Conservation (phyloP, 2,329 filamentous ascomycete species). For the Penicillium sp. region DNA sequence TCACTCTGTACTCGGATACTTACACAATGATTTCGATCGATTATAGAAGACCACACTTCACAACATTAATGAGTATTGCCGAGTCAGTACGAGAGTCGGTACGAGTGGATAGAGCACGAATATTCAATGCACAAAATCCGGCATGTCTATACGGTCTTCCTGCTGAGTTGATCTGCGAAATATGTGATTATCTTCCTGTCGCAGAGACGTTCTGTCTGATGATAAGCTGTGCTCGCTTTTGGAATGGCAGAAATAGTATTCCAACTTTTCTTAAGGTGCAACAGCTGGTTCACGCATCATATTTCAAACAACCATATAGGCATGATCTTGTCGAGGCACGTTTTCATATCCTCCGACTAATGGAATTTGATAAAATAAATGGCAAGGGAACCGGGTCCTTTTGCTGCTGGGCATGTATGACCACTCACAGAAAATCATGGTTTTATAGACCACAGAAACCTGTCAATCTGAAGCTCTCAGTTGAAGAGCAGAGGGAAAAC, state of each 20-base stretch:
- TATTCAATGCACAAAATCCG: neutral
- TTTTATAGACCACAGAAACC: neutral
- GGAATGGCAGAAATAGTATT: constrained; percentile 5
- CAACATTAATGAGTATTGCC: constrained; percentile 4
- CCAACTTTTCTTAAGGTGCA: constrained; percentile 3
- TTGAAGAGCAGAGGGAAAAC: constrained; percentile 6
- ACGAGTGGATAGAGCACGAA: neutral
- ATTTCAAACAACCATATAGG: constrained; percentile 4
- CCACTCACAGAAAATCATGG: neutral
- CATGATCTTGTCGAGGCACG: constrained; percentile 7
- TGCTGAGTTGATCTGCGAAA: constrained; percentile 3
- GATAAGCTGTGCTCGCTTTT: constrained; percentile 7
- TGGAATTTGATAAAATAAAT: constrained; percentile 5
- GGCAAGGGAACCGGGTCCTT: neutral
- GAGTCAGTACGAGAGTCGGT: neutral
- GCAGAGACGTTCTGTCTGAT: constrained; percentile 8
- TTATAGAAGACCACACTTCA: neutral
- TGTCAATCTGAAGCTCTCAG: constrained; percentile 7
- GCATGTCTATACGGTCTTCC: constrained; percentile 6
- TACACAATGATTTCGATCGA: neutral
- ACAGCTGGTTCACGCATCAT: neutral
- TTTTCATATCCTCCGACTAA: constrained; percentile 9
- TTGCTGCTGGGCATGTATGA: constrained; percentile 10
- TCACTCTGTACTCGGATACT: no score
- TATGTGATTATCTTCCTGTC: constrained; percentile 1